Percentiles rank a stretch among this genome's conserved stretches.
Evolutionary conservation across 23 red algal genomes (phyloP).

Genomic region (Gracilaria caudata): DNA sequence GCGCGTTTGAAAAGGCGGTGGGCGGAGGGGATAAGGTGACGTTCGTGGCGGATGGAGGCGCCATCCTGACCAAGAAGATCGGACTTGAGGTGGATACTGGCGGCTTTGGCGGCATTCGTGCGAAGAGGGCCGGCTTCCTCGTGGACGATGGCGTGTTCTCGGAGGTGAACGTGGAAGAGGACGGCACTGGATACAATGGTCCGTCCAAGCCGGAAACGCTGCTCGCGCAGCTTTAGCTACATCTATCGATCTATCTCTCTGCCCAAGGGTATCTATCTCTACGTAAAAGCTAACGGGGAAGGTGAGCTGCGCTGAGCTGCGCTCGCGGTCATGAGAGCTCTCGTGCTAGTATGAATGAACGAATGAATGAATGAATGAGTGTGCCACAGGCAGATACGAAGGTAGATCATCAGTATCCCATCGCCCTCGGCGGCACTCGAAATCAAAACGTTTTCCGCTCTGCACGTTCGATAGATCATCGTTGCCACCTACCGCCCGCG

Average conservation of each 20-base stretch:
- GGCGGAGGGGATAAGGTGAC: constrained; percentile 64
- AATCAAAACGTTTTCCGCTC: too few relatives aligned
- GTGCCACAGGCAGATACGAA: too few relatives aligned
- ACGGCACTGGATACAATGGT: constrained; percentile 43
- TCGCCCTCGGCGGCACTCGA: too few relatives aligned
- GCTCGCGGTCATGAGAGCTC: too few relatives aligned
- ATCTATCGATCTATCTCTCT: not conserved
- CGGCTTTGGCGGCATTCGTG: constrained; percentile 89
- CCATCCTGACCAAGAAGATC: constrained; percentile 64
- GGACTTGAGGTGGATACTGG: constrained; percentile 87
- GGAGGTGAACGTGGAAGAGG: constrained; percentile 87
- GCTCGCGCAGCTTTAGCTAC: constrained; percentile 47
- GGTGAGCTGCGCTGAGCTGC: too few relatives aligned
- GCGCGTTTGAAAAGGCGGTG: constrained; percentile 78
- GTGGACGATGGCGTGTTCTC: constrained; percentile 91
- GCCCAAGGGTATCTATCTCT: not conserved
- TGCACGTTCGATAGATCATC: too few relatives aligned
- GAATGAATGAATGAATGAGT: too few relatives aligned
- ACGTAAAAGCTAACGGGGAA: too few relatives aligned
- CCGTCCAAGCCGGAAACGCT: constrained; percentile 69
- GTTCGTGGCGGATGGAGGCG: constrained; percentile 90
- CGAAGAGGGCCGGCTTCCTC: constrained; percentile 66
- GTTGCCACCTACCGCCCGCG: too few relatives aligned
- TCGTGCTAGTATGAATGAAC: too few relatives aligned
- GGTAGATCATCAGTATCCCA: not conserved